These are phyloP conservation scores for Excoecaria cochinchinensis DNA, from an alignment of 345 rosid species.

Conservation along the genomic window DNA sequence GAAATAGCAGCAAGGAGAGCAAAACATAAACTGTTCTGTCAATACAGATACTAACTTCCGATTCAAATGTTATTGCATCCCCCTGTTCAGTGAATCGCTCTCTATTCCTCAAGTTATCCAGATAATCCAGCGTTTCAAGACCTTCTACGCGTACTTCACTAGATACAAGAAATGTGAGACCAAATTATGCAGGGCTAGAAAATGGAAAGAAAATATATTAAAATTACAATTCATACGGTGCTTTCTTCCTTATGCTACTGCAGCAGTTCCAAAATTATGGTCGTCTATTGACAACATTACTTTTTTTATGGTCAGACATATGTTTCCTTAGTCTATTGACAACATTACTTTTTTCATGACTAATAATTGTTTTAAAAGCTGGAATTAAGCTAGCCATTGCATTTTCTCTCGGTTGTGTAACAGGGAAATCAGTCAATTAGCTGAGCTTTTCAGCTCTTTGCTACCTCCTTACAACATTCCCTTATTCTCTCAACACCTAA, in stretches of 20 bases:
- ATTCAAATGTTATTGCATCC: slow-evolving; percentile 63
- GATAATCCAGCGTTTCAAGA: slow-evolving; percentile 59
- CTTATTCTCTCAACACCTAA: neutral
- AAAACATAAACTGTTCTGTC: neutral
- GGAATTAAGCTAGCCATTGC: neutral
- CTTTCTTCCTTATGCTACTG: neutral
- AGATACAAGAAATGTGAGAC: slow-evolving; percentile 21
- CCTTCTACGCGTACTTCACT: slow-evolving; percentile 75
- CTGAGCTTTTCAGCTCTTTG: neutral
- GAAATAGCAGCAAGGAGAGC: neutral
- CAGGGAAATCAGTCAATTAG: neutral
- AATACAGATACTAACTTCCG: slow-evolving; percentile 43
- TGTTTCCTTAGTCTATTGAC: neutral
- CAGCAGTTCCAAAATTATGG: neutral
- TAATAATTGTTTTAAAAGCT: neutral
- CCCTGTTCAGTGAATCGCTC: slow-evolving; percentile 67
- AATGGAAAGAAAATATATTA: neutral
- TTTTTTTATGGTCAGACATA: neutral
- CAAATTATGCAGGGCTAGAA: neutral
- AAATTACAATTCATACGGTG: neutral
- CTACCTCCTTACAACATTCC: neutral
- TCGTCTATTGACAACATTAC: neutral
- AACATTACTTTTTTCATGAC: neutral
- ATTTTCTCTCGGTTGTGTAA: neutral
- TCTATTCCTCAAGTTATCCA: slow-evolving; percentile 47